Evolutionary conservation across 2,329 filamentous ascomycete genomes (phyloP).

Genomic region (Pyrenophora seminiperda): DNA sequence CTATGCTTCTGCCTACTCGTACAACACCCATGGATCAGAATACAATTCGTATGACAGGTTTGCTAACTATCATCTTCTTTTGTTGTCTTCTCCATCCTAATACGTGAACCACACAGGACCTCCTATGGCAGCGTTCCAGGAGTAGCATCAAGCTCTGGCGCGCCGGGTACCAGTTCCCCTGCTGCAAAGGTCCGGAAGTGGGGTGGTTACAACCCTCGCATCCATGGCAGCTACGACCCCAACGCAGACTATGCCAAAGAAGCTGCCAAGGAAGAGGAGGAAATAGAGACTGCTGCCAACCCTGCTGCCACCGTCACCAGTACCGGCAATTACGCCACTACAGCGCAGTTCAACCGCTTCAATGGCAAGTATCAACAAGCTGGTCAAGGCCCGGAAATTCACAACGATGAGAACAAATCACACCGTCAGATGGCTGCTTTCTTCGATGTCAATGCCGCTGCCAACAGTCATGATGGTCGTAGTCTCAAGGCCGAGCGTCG

Average conservation of each 20-base stretch:
- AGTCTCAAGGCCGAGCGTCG: constrained; percentile 91
- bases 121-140: constrained; percentile 34
- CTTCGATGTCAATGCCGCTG: constrained; percentile 94
- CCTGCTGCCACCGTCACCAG: constrained; percentile 35
- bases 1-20: constrained; percentile 16
- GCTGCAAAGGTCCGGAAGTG: constrained; percentile 46
- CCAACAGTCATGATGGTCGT: constrained; percentile 85
- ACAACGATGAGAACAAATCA: constrained; percentile 87
- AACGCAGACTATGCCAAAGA: constrained; percentile 84
- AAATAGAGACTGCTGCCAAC: constrained; percentile 34
- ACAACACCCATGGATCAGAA: neutral
- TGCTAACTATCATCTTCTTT: constrained; percentile 40
- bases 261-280: constrained; percentile 50
- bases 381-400: constrained; percentile 71
- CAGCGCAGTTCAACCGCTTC: constrained; percentile 86
- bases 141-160: constrained; percentile 34
- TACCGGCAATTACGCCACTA: constrained; percentile 63
- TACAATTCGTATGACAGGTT: constrained; percentile 43
- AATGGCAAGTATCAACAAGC: constrained; percentile 80
- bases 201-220: constrained; percentile 92
- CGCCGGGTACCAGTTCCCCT: constrained; percentile 41
- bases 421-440: constrained; percentile 88
- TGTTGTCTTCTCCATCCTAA: constrained; percentile 39
- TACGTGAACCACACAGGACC: constrained; percentile 34
- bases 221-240: constrained; percentile 95